Percentiles rank a stretch among this genome's conserved stretches.
Conservation (phyloP, 208 protist genomes). For the Crithidia bombi region DNA sequence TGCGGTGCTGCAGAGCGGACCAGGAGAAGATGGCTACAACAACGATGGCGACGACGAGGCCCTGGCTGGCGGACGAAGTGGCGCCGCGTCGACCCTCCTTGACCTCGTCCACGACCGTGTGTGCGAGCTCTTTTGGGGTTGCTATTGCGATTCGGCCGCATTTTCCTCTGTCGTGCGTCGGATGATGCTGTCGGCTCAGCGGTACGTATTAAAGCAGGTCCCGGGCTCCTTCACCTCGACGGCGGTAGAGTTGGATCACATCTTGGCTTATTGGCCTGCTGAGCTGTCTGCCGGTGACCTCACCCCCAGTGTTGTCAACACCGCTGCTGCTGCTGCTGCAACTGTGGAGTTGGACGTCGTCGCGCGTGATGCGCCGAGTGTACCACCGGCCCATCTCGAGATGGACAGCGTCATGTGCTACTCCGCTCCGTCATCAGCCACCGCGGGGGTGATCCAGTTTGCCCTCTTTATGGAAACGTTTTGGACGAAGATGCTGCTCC, state of each 20-base stretch:
- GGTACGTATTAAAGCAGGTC: constrained; percentile 4
- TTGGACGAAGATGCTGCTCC: not conserved
- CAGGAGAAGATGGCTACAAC: not conserved
- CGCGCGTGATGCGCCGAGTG: too few species aligned
- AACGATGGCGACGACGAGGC: not conserved
- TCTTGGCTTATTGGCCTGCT: not conserved
- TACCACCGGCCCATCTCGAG: too few species aligned
- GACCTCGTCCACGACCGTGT: not conserved
- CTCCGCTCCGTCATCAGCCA: not conserved
- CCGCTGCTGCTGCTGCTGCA: too few species aligned
- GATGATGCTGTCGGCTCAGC: not conserved
- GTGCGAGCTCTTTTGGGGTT: not conserved
- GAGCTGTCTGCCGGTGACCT: too few species aligned
- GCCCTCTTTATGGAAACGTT: not conserved
- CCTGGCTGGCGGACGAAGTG: not conserved
- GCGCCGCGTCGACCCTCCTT: too few species aligned
- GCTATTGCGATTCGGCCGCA: not conserved
- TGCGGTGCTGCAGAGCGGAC: not conserved
- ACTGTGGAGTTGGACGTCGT: too few species aligned
- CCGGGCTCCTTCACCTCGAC: not conserved
- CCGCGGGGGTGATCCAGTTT: not conserved
- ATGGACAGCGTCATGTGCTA: not conserved
- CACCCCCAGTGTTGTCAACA: too few species aligned
- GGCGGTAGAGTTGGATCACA: not conserved
- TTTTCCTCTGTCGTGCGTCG: not conserved